Evolutionary conservation across 108 stramenopile species (phyloP).

Genomic region (Epithemia pelagica): DNA sequence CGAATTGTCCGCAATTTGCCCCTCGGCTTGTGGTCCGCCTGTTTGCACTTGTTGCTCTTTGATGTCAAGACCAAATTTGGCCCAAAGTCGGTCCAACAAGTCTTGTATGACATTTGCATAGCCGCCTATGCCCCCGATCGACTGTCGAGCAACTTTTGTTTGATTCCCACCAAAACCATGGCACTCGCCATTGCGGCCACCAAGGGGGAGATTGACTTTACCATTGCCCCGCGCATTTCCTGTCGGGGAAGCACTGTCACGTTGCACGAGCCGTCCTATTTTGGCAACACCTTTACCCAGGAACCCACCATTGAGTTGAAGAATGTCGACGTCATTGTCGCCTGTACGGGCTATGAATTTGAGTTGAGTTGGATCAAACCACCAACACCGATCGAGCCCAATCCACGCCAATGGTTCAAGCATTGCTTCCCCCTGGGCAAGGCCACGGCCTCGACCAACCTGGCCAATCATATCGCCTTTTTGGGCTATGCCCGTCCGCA

Average conservation of each 20-base stretch:
- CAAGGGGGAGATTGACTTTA: not conserved
- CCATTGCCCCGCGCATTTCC: not conserved
- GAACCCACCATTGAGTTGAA: not conserved
- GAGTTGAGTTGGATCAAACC: conserved; percentile 7
- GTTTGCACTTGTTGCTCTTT: not conserved
- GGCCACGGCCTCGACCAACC: too few species aligned
- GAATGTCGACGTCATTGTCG: conserved; percentile 6
- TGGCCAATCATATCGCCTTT: conserved; percentile 4
- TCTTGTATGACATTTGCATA: not conserved
- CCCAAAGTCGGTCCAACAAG: not conserved
- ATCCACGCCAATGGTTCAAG: conserved; percentile 16
- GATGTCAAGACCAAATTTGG: not conserved
- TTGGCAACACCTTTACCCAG: not conserved
- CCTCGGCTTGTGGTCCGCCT: not conserved
- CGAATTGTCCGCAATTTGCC: conserved; percentile 6
- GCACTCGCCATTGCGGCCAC: not conserved
- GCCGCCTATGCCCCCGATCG: not conserved
- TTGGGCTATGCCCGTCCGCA: conserved; percentile 6
- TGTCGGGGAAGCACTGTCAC: not conserved
- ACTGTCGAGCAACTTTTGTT: not conserved
- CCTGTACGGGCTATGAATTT: conserved; percentile 2
- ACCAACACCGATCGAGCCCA: not conserved
- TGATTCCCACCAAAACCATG: not conserved
- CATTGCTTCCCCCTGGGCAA: conserved; percentile 11
- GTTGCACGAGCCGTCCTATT: not conserved